Evolutionary conservation across 2,329 filamentous ascomycete genomes (phyloP).

Genomic region (Ophiocordyceps camponoti-saundersi): DNA sequence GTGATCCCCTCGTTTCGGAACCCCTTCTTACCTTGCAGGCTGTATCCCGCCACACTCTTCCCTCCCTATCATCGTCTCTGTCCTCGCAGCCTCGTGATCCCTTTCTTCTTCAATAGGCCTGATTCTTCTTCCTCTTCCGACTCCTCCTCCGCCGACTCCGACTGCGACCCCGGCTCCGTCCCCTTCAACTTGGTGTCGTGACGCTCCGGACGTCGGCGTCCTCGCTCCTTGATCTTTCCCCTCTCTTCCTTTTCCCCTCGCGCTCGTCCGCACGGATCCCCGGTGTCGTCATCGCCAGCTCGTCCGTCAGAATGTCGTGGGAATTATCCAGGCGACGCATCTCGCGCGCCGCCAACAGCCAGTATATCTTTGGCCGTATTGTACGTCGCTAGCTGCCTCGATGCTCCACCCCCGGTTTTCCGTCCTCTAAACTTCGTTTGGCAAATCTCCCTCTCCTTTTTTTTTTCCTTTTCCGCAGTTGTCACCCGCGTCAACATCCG

Average conservation of each 20-base stretch:
- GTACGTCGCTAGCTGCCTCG: slow-evolving; percentile 28
- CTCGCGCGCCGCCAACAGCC: slow-evolving; percentile 42
- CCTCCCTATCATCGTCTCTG: neutral
- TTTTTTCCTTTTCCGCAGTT: neutral
- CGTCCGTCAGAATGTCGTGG: slow-evolving; percentile 29
- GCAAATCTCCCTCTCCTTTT: neutral
- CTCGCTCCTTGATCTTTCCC: neutral
- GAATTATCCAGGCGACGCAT: slow-evolving; percentile 43
- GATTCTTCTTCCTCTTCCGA: neutral
- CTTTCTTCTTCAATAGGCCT: too few species aligned
- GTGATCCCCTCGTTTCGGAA: neutral
- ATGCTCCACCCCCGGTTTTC: neutral
- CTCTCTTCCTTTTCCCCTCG: neutral
- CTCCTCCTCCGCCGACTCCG: neutral
- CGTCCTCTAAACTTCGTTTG: neutral
- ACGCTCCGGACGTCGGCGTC: too few species aligned
- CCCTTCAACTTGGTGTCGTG: neutral
- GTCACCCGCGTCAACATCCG: too few species aligned
- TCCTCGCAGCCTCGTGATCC: neutral
- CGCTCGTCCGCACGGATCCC: neutral
- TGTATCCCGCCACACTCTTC: neutral
- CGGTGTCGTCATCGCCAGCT: neutral
- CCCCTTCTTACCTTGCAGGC: neutral
- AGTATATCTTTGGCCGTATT: slow-evolving; percentile 56
- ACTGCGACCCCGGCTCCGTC: neutral